These are phyloP conservation scores for Penicillium sp. DNA, from an alignment of 2,329 filamentous ascomycete genomes.

Conservation along the genomic window DNA sequence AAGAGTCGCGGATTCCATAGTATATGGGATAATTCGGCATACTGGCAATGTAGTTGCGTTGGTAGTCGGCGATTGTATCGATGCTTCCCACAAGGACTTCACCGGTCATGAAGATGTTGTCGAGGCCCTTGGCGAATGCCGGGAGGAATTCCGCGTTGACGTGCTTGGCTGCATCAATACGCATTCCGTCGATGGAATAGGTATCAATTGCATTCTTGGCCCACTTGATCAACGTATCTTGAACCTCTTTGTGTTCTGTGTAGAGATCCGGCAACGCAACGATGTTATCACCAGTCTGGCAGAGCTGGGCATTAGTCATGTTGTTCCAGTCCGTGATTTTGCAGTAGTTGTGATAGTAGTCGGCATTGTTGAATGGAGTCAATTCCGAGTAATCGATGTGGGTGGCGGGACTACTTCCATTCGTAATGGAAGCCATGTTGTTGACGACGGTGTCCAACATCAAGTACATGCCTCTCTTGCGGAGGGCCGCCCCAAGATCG, in stretches of 20 bases:
- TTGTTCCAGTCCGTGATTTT: conserved; percentile 37
- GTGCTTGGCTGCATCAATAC: conserved; percentile 53
- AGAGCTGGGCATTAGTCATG: conserved; percentile 21
- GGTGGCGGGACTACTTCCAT: conserved; percentile 27
- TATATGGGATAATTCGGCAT: conserved; percentile 51
- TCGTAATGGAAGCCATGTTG: conserved; percentile 44
- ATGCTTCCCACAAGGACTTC: conserved; percentile 45
- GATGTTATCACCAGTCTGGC: conserved; percentile 34
- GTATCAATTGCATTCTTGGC: conserved; percentile 42
- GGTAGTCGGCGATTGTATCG: conserved; percentile 43
- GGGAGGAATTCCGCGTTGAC: conserved; percentile 46
- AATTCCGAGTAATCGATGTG: conserved; percentile 27
- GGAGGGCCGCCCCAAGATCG: conserved; percentile 48
- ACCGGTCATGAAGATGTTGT: conserved; percentile 48
- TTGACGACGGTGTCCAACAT: conserved; percentile 58
- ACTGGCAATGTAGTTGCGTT: conserved; percentile 42
- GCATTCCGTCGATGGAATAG: conserved; percentile 53
- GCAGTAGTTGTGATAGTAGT: conserved; percentile 35
- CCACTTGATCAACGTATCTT: conserved; percentile 43
- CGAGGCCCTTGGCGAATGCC: conserved; percentile 35
- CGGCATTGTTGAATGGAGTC: conserved; percentile 29
- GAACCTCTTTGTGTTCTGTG: conserved; percentile 46
- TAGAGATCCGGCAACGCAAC: conserved; percentile 52
- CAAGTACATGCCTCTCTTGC: conserved; percentile 52
- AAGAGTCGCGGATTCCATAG: conserved; percentile 34